Conservation (phyloP, 2,329 filamentous ascomycete genomes). For the Bimuria novae-zelandiae region DNA sequence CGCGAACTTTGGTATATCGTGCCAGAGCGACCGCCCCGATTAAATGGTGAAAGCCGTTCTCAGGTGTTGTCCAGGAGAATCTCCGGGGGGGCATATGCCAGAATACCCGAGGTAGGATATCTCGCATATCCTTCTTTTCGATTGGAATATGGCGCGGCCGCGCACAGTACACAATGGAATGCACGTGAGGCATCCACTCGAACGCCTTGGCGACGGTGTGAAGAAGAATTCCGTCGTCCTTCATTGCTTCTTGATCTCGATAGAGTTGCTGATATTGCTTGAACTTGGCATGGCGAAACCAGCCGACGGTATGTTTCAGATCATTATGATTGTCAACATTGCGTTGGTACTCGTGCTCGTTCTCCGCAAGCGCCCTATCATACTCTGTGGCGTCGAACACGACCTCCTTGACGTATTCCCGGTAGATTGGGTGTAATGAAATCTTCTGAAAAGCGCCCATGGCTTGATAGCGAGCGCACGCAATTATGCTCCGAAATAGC, state of each 20-base stretch:
- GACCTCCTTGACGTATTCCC: conserved; percentile 36
- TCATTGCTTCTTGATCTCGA: conserved; percentile 35
- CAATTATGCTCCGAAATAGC: conserved; percentile 31
- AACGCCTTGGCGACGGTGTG: conserved; percentile 29
- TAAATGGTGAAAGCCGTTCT: conserved; percentile 34
- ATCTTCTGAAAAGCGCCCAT: conserved; percentile 35
- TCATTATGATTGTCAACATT: not conserved
- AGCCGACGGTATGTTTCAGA: conserved; percentile 8
- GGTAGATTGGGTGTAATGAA: conserved; percentile 27
- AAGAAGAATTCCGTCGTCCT: conserved; percentile 24
- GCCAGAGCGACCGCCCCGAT: conserved; percentile 30
- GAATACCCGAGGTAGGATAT: conserved; percentile 25
- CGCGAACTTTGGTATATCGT: conserved; percentile 26
- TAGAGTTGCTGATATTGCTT: conserved; percentile 30
- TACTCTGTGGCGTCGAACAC: conserved; percentile 38
- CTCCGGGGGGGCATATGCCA: not conserved
- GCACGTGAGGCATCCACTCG: conserved; percentile 30
- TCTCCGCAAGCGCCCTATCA: conserved; percentile 6
- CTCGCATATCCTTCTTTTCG: conserved; percentile 24
- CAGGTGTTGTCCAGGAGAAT: not conserved
- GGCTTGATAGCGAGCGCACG: conserved; percentile 34
- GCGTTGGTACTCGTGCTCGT: not conserved
- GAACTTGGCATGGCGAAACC: conserved; percentile 26
- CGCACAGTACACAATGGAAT: conserved; percentile 32
- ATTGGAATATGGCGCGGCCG: conserved; percentile 24